Base-by-base conservation (phyloP, 352 stramenopile genomes). In the Paralagenidium karlingii region DNA sequence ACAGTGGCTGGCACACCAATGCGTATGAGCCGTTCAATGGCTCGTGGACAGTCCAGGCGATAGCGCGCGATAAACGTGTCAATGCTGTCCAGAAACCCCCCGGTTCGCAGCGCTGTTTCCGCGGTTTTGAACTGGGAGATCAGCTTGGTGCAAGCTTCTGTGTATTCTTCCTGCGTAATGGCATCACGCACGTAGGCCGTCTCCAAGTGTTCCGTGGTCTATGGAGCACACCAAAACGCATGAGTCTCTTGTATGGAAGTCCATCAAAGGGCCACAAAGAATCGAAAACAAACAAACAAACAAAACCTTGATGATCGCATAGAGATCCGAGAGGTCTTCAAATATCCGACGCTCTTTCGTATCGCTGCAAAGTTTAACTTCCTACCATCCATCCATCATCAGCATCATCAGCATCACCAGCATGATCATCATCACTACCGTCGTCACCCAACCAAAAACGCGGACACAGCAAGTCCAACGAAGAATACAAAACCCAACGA, bases 91-190 rank as follows among this genome's bases (percentile, higher is more conserved):
- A 86, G 60, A 37, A 83, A 83, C 9, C 78, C 70, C 26, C 77
- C 66, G 15, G 83, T 55, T 9, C 93, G 59, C 30, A 97, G 73
- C 20, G 86, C 88, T 29, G 83, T 93, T 68, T 98, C 94, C 6
- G 93, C 91, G 13, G 95, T 93, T 56, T 96, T 95, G 75, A 97
- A 99, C 68, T 99, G 95, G 15, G 86, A 96, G 48, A 99, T 97
- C 7, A 99, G 68, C 58, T 97, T 96, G 30, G 88, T 96, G 56
- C 95, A 99, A 42, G 94, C 82, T 34, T 91, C 76, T 10, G 83
- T 96, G 65, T 99, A 99, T 76, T 96, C 82, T 28, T 95, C 69
- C 21, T 84, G 78, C 5, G 74, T 91, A 41, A 99, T 91, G 25
- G 90, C 89, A 63, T 98, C 94, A 27, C 93, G 81, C 9, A 96